Conservation (phyloP, 106 monocot species). For the Agapanthus africanus region DNA sequence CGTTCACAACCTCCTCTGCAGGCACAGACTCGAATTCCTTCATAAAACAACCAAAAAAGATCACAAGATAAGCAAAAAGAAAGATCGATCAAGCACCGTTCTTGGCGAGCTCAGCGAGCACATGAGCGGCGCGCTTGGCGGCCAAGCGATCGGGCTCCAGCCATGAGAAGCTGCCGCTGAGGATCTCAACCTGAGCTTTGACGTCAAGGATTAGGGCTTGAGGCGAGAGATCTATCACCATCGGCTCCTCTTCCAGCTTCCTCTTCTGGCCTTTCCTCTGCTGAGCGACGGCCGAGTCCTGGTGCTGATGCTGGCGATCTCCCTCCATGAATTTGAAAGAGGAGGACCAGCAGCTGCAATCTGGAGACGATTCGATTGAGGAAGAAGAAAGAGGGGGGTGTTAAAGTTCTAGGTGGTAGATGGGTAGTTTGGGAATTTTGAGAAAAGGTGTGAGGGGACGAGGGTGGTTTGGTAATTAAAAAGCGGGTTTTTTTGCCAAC, state of each 20-base stretch:
- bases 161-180: conserved; percentile 63
- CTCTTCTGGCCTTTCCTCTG: conserved; percentile 71
- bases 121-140: conserved; percentile 74
- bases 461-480: no score
- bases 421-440: no score
- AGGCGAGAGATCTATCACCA: conserved; percentile 16
- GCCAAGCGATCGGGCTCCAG: conserved; percentile 51
- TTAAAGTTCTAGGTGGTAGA: no score
- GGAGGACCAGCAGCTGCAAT: no score
- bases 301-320: no score
- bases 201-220: conserved; percentile 48
- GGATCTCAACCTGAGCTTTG: conserved; percentile 60
- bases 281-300: conserved; percentile 4
- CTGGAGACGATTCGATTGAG: no score
- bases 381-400: no score
- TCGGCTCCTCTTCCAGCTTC: conserved; percentile 44
- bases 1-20: conserved; percentile 90
- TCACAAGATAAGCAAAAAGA: neutral
- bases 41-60: conserved; percentile 1
- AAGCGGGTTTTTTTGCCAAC: no score
- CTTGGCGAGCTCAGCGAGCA: conserved; percentile 91
- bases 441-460: no score
- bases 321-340: no score
- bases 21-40: conserved; percentile 8
- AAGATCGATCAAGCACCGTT: conserved; percentile 22